Evolutionary conservation across 2,329 filamentous ascomycete species (phyloP), one percentile per base, ranked within the genome.

Genomic region (Bipolaris sorokiniana): DNA sequence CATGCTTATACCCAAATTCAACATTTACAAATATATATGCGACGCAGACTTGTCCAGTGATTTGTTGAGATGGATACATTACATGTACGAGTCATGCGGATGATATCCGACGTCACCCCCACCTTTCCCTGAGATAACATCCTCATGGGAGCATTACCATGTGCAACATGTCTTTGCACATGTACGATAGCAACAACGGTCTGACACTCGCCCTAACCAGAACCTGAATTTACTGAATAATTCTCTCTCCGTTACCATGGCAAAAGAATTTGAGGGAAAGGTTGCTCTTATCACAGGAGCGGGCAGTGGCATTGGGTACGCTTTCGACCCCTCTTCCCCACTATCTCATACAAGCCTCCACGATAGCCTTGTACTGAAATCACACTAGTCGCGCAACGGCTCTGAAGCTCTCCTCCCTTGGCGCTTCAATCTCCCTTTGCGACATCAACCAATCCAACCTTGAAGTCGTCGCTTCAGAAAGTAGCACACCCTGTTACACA

Each of bases 291-390:
- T 76, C 26, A 76, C 73, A 9, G 73, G 72, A 28, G 72, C 67
- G 7, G 72, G 61, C 13, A 61, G 67, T 79, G 83, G 83, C 62
- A 84, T 85, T 54, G 83, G 73, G 73, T 75, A 63, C 51, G 63
- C 47, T 60, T 62, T 22, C 42, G n/a, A 13, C 15, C 22, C 38
- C 3, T n/a, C 33, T 18, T 18, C 40, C 15, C 22, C 1, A 2
- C 3, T 16, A 1, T 31, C 6, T 15, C 28, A n/a, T 1, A 38
- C 28, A 16, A 11, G 20, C 1, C n/a, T 18, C 11, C 3, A 47
- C 9, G 6, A 33, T 3, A 9, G 4, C 3, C n/a, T 13, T 11
- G 13, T 38, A n/a, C 61, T 59, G 44, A 61, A 26, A 50, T 10
- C 1, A 37, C 9, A 3, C 16, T 47, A 76, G 83, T 16, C 77